Base-by-base conservation (phyloP, 1,284 basidiomycete species). In the Moniliella sp. region DNA sequence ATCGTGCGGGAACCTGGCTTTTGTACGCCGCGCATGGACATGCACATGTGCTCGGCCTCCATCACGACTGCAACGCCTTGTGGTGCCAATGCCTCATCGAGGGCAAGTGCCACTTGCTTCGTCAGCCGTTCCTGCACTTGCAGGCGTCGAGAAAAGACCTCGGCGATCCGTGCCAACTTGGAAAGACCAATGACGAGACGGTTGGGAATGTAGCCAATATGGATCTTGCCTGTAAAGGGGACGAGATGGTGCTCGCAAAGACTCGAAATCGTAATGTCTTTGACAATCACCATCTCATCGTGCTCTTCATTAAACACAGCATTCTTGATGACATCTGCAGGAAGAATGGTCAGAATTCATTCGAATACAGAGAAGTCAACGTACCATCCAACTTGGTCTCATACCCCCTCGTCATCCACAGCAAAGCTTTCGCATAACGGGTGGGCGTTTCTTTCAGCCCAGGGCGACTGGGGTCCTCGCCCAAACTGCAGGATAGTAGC, bases 341-440 rank as follows among this genome's bases (percentile, higher is more conserved):
- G 5, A 15, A 5, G 14, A 23, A 7, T 23, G 21, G n/a, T 23
- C 7, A 23, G 21, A 12, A 11, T 18, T 28, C 12, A 7, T 28
- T 7, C 27, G 7, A 15, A 14, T 12, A 15, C 11, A 11, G 13
- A 7, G 7, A 23, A 23, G 5, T 17, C 27, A 5, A 46, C 61
- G 32, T 14, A 81, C 82, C 80, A 63, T 74, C 72, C 42, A 99
- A 64, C 43, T 80, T 72, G 62, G 94, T 86, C 60, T 94, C 91
- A 64, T 99, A 99, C 2, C 91, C 91, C 54, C 78, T 76, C 19
- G 91, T 97, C 86, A 97, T 93, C 84, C 84, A 97, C 67, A 99
- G 73, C 33, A 99, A 67, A 16, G 91, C 86, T 62, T 97, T 80
- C 17, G 86, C 88, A 63, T 94, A 99, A 27, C 91, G 71, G 50